phyloP scores from a whole-genome alignment of 768 basidiomycete species.

The Tephrocybe sp. region DNA sequence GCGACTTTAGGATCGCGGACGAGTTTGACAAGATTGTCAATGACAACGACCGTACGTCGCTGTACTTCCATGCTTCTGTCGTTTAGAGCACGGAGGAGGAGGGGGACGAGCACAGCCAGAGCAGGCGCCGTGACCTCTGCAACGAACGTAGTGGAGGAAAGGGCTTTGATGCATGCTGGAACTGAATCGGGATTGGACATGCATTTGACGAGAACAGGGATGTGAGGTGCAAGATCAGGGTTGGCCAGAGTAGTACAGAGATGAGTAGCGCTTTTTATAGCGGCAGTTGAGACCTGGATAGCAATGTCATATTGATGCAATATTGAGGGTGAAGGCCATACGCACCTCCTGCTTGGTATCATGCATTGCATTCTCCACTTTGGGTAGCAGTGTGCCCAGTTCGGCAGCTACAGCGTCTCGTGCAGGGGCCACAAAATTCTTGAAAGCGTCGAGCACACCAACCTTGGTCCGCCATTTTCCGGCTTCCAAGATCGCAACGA shows the following conservation, averaged over 20 bases:
- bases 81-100: slow-evolving; percentile 86
- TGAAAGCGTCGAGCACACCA: slow-evolving; percentile 87
- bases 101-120: slow-evolving; percentile 90
- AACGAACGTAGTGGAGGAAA: slow-evolving; percentile 94
- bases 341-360: slow-evolving; percentile 93
- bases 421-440: slow-evolving; percentile 64
- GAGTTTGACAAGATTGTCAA: slow-evolving; percentile 96
- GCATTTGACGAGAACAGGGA: slow-evolving; percentile 85
- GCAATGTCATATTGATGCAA: slow-evolving; percentile 6
- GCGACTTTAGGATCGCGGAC: slow-evolving; percentile 90
- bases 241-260: slow-evolving; percentile 91
- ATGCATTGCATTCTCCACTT: slow-evolving; percentile 88
- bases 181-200: slow-evolving; percentile 91
- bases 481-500: slow-evolving; percentile 73
- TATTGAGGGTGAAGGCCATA: slow-evolving; percentile 4
- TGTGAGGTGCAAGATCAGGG: slow-evolving; percentile 87
- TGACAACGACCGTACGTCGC: slow-evolving; percentile 89
- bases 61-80: slow-evolving; percentile 97
- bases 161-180: slow-evolving; percentile 88
- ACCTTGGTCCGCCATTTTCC: slow-evolving; percentile 96
- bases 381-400: slow-evolving; percentile 77
- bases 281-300: slow-evolving; percentile 73
- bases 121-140: slow-evolving; percentile 97
- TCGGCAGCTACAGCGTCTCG: slow-evolving; percentile 79
- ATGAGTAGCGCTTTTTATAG: slow-evolving; percentile 84